Percentiles rank a stretch among this genome's conserved stretches.
Evolutionary conservation across 2,329 filamentous ascomycete species (phyloP).

Genomic region (Hypoxylon sp.): DNA sequence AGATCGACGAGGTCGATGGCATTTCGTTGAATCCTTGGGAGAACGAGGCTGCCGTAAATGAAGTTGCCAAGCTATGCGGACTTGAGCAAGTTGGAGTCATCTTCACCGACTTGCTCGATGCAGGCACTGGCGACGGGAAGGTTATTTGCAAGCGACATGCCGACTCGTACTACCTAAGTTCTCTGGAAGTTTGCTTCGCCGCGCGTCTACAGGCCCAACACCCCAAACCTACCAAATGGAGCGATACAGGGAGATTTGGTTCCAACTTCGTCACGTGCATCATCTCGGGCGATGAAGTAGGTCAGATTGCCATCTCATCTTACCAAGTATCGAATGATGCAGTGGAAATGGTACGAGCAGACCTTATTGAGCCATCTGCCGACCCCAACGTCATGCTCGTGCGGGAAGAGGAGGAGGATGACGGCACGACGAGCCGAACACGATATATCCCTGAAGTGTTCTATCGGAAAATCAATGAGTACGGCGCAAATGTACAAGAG

Average conservation of each 20-base stretch:
- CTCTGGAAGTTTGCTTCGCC: constrained; percentile 91
- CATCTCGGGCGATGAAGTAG: constrained; percentile 90
- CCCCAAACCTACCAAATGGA: constrained; percentile 95
- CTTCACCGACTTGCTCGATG: constrained; percentile 91
- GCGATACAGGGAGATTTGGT: constrained; percentile 91
- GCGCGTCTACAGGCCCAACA: constrained; percentile 89
- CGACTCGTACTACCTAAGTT: constrained; percentile 94
- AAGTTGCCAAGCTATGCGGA: constrained; percentile 85
- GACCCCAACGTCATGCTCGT: constrained; percentile 96
- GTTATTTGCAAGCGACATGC: constrained; percentile 96
- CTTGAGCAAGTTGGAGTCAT: constrained; percentile 92
- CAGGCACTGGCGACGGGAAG: constrained; percentile 83
- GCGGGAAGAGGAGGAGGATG: constrained; percentile 89
- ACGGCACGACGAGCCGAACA: constrained; percentile 75
- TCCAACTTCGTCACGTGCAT: constrained; percentile 98
- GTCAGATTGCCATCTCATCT: constrained; percentile 88
- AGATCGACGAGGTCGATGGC: constrained; percentile 89
- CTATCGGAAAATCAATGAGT: constrained; percentile 95
- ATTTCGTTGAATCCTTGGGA: constrained; percentile 88
- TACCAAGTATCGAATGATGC: constrained; percentile 97
- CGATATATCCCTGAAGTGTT: constrained; percentile 98
- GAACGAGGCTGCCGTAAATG: constrained; percentile 84
- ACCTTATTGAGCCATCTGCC: constrained; percentile 94
- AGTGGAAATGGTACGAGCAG: constrained; percentile 95
- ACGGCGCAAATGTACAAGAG: constrained; percentile 95